These are phyloP conservation scores for Cystobasidium sp. DNA, from an alignment of 1,284 basidiomycete genomes.

Conservation along the genomic window DNA sequence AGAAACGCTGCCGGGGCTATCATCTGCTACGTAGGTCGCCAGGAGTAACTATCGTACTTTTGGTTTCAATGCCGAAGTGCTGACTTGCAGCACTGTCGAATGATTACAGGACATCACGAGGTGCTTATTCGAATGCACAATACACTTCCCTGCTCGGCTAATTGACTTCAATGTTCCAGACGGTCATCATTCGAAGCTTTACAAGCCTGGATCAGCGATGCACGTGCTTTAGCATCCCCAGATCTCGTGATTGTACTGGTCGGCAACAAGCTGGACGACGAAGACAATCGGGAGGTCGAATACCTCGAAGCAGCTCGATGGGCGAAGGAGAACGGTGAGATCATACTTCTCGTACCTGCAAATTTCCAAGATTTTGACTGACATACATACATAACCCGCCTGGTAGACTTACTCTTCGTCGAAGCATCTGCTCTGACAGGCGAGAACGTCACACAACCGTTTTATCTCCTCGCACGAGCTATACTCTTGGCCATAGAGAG, in stretches of 20 bases:
- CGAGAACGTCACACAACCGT: slow-evolving; percentile 85
- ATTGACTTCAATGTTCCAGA: slow-evolving; percentile 40
- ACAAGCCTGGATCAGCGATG: slow-evolving; percentile 85
- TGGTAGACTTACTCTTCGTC: slow-evolving; percentile 81
- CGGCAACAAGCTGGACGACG: slow-evolving; percentile 92
- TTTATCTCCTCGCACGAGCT: slow-evolving; percentile 83
- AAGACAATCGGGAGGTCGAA: slow-evolving; percentile 84
- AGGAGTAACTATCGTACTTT: neutral
- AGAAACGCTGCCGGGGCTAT: slow-evolving; percentile 86
- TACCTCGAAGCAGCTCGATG: slow-evolving; percentile 91
- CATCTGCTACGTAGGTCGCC: slow-evolving; percentile 62
- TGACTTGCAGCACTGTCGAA: neutral
- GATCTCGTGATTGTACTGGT: slow-evolving; percentile 89
- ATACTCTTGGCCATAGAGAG: slow-evolving; percentile 93
- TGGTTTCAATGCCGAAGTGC: neutral
- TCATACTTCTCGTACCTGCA: neutral
- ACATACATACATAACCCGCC: neutral
- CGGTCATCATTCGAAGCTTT: slow-evolving; percentile 51
- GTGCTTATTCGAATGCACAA: neutral
- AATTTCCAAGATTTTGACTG: neutral
- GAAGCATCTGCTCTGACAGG: slow-evolving; percentile 91
- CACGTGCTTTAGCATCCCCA: slow-evolving; percentile 80
- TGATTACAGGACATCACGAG: slow-evolving; percentile 36
- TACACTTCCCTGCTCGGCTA: neutral
- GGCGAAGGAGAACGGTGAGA: slow-evolving; percentile 81